Base-by-base conservation (phyloP, 306 rosid species). In the Cajanus cajan region DNA sequence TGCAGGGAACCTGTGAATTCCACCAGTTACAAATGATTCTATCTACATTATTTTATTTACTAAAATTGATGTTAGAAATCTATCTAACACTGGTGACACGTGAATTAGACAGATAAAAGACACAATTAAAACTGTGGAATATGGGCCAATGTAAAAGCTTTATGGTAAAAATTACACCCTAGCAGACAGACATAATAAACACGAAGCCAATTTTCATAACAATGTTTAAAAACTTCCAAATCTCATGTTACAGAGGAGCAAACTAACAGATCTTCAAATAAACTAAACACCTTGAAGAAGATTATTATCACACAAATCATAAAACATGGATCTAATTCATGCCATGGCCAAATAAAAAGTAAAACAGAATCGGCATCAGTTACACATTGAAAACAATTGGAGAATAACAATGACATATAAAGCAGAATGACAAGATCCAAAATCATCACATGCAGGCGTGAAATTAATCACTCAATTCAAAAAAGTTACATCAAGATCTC, bases 381-480 rank as follows among this genome's bases (percentile, higher is more conserved):
- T 41, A 21, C 59, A 55, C 22, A 58, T 12, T 25, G 24, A 5
- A 21, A 66, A 36, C 51, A 55, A 34, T 15, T 36, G 4, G 22
- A 43, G 48, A 54, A 37, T 1, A 55, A 4, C 34, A 18, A 36
- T 47, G 37, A 25, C 45, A 52, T 14, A 50, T 9, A 28, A 28
- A 5, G 41, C 22, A 66, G 7, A 31, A 66, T 9, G 39, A 73
- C 63, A 41, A 58, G 59, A 73, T 52, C 80, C 84, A 64, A 40
- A 51, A 39, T 43, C 71, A 69, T 33, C 16, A 28, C 21, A 67
- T 13, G 31, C 31, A 33, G 45, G 24, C 62, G 57, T 41, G 41
- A 31, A 55, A 57, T 25, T 21, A 19, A 8, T 11, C 37, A 45
- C 34, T 11, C 4, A 62, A 0, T 7, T n/a, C 14, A 24, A 47